A percentile compares a stretch with the other conserved stretches of the same genome.
Evolutionary conservation across 345 rosid species (phyloP).

Genomic region (Syzygium aqueum): DNA sequence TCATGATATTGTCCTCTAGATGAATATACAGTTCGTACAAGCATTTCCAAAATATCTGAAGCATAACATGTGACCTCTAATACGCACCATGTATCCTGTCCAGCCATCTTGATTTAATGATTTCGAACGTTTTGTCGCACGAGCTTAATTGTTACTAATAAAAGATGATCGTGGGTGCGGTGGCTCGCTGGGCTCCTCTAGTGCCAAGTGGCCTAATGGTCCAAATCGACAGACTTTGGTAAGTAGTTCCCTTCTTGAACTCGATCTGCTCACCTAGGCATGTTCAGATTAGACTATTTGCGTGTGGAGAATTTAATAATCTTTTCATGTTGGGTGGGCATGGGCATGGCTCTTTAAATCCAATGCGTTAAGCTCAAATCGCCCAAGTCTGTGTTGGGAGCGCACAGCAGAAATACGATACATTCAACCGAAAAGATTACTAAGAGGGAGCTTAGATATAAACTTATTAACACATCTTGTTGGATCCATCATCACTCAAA

Average conservation of each 20-base stretch:
- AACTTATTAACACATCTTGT: too few relatives aligned
- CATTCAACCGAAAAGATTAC: too few relatives aligned
- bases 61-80: not conserved
- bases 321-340: not conserved
- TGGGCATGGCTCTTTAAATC: not conserved
- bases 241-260: not conserved
- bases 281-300: not conserved
- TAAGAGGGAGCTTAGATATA: too few relatives aligned
- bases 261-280: not conserved
- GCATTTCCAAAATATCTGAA: not conserved
- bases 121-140: fast-evolving
- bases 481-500: too few relatives aligned
- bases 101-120: not conserved
- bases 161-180: not conserved
- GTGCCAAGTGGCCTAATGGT: not conserved
- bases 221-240: not conserved
- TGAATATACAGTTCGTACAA: too few relatives aligned
- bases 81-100: not conserved
- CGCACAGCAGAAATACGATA: fast-evolving
- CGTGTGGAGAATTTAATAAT: not conserved
- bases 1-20: too few relatives aligned
- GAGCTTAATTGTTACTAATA: not conserved
- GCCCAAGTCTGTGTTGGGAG: too few relatives aligned
- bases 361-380: not conserved
- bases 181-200: fast-evolving